These are phyloP conservation scores for Cryptococcus amylolentus DNA, from an alignment of 1,284 basidiomycete species.

Conservation along the genomic window DNA sequence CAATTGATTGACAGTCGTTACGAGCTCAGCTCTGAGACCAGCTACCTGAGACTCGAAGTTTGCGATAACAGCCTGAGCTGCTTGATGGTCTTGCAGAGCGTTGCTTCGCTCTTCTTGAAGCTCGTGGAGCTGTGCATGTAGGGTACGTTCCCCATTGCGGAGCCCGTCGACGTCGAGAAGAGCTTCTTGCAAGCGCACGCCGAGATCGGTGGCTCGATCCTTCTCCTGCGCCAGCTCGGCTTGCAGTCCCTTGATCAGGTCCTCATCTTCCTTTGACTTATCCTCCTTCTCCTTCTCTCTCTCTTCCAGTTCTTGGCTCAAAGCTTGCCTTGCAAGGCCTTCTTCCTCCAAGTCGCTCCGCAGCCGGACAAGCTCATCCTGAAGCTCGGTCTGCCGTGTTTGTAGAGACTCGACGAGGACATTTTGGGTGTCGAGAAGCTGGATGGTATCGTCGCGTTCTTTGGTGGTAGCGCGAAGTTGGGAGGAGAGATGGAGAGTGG, in stretches of 20 bases:
- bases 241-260: slow-evolving; percentile 33
- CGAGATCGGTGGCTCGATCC: slow-evolving; percentile 56
- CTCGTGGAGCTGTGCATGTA: slow-evolving; percentile 57
- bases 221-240: slow-evolving; percentile 56
- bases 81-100: slow-evolving; percentile 66
- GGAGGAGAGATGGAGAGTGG: slow-evolving; percentile 7
- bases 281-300: slow-evolving; percentile 35
- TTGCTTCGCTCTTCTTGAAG: slow-evolving; percentile 70
- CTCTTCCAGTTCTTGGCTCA: slow-evolving; percentile 36
- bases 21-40: slow-evolving; percentile 42
- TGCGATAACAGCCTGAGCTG: slow-evolving; percentile 66
- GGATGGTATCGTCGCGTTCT: slow-evolving; percentile 51
- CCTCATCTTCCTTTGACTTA: slow-evolving; percentile 29
- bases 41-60: slow-evolving; percentile 69
- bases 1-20: slow-evolving; percentile 57
- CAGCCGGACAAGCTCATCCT: slow-evolving; percentile 42
- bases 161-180: slow-evolving; percentile 60
- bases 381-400: slow-evolving; percentile 63
- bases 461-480: slow-evolving; percentile 12
- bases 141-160: slow-evolving; percentile 55
- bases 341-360: slow-evolving; percentile 42
- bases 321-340: slow-evolving; percentile 35
- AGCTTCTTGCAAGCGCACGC: slow-evolving; percentile 57
- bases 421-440: slow-evolving; percentile 61
- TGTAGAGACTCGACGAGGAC: slow-evolving; percentile 63